Conservation (phyloP, 345 rosid genomes). For the Pugionium cornutum region DNA sequence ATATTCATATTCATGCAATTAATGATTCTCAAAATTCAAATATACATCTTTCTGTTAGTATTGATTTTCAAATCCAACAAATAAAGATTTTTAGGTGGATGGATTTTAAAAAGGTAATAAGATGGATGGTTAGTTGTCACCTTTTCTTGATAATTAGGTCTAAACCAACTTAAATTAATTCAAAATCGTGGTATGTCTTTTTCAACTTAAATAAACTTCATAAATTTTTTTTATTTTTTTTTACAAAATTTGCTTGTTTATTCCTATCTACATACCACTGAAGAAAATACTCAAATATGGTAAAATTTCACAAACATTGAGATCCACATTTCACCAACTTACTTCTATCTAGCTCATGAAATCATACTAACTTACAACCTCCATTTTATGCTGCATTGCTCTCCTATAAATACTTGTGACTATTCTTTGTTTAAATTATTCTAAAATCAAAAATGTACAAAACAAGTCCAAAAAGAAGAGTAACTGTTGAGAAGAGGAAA, state of each 20-base stretch:
- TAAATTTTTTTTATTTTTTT: no score
- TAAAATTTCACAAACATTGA: constrained; percentile 45
- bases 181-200: constrained; percentile 29
- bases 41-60: constrained; percentile 1
- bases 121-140: constrained; percentile 43
- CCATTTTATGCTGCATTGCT: constrained; percentile 15
- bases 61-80: constrained; percentile 6
- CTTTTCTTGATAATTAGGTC: constrained; percentile 38
- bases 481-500: constrained; percentile 30
- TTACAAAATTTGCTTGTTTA: background rate
- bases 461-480: constrained; percentile 34
- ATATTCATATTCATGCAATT: background rate
- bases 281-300: constrained; percentile 23
- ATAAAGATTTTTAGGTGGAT: background rate
- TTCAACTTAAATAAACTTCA: constrained; percentile 23
- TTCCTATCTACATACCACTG: background rate
- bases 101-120: background rate
- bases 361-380: constrained; percentile 18
- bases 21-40: background rate
- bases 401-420: constrained; percentile 34
- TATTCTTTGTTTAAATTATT: constrained; percentile 20
- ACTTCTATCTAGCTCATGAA: constrained; percentile 10
- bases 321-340: constrained; percentile 73
- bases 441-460: constrained; percentile 38
- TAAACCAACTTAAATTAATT: constrained; percentile 29